Percentiles rank a stretch among this genome's conserved stretches.
These are phyloP conservation scores for Phytophthora foliorum DNA, from an alignment of 352 stramenopile genomes.

Conservation along the genomic window DNA sequence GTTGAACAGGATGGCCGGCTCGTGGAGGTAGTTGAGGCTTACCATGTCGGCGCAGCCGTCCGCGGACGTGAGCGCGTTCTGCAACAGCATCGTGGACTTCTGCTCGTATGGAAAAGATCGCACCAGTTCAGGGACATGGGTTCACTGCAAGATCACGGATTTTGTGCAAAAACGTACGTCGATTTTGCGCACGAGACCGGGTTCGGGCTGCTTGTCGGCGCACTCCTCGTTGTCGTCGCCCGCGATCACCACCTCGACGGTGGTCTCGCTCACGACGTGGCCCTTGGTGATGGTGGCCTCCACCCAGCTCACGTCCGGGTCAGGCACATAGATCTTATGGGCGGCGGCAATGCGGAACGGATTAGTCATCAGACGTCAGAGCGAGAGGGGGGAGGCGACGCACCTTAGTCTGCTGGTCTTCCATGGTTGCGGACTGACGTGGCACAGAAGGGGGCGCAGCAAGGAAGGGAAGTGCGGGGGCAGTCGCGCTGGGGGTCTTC, in stretches of 20 bases:
- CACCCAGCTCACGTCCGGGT: conserved; percentile 84
- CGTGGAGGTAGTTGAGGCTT: conserved; percentile 92
- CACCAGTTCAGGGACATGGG: conserved; percentile 10
- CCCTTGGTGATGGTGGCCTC: conserved; percentile 86
- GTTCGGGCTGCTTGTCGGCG: conserved; percentile 65
- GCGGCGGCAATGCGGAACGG: background rate
- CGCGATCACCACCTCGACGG: conserved; percentile 83
- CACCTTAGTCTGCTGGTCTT: conserved; percentile 63
- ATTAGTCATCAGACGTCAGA: background rate
- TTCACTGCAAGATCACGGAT: conserved; percentile 3
- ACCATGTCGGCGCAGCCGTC: conserved; percentile 89
- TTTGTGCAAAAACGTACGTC: conserved; percentile 36
- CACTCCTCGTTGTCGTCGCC: conserved; percentile 79
- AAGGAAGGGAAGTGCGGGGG: background rate
- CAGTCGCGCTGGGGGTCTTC: background rate
- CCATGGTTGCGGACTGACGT: conserved; percentile 32
- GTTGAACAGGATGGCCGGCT: conserved; percentile 94
- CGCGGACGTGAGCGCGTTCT: conserved; percentile 62
- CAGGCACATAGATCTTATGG: conserved; percentile 86
- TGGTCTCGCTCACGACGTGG: conserved; percentile 81
- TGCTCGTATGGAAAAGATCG: conserved; percentile 36
- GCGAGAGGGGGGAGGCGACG: background rate
- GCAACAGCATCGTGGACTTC: conserved; percentile 83
- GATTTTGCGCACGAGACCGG: conserved; percentile 59
- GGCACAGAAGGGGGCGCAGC: background rate